phyloP scores from a whole-genome alignment of 352 stramenopile genomes.

The Pythium aristosporum region DNA sequence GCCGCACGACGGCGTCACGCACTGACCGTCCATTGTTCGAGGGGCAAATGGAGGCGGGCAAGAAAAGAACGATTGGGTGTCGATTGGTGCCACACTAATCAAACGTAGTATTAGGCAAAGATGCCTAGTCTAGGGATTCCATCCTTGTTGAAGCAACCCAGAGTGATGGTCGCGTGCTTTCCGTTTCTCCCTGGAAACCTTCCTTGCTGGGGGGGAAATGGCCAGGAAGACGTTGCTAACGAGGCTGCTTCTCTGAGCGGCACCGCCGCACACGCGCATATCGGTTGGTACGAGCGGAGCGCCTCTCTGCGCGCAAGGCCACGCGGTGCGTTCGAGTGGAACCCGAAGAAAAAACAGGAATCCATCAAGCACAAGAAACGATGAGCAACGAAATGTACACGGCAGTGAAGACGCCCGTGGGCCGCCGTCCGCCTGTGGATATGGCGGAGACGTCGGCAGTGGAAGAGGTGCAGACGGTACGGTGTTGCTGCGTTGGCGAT shows the following conservation, averaged over 20 bases:
- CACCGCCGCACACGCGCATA: constrained; percentile 3
- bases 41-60: too few relatives aligned
- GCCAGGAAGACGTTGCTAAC: too few relatives aligned
- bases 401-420: constrained; percentile 8
- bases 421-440: not conserved
- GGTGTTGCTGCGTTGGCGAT: not conserved
- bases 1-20: constrained; percentile 70
- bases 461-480: constrained; percentile 18
- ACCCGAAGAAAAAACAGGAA: constrained; percentile 2
- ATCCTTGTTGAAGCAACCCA: constrained; percentile 3
- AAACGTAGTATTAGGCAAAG: not conserved
- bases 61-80: not conserved
- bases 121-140: constrained; percentile 2
- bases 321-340: not conserved
- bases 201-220: too few relatives aligned
- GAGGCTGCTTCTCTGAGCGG: too few relatives aligned
- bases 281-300: not conserved
- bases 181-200: not conserved
- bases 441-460: constrained; percentile 1
- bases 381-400: constrained; percentile 13
- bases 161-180: constrained; percentile 15
- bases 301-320: not conserved
- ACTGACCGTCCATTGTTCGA: constrained; percentile 20
- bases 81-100: constrained; percentile 3
- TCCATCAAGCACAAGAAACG: not conserved